Conservation (phyloP, 1,139 yeast species). For the Diutina pseudorugosa region DNA sequence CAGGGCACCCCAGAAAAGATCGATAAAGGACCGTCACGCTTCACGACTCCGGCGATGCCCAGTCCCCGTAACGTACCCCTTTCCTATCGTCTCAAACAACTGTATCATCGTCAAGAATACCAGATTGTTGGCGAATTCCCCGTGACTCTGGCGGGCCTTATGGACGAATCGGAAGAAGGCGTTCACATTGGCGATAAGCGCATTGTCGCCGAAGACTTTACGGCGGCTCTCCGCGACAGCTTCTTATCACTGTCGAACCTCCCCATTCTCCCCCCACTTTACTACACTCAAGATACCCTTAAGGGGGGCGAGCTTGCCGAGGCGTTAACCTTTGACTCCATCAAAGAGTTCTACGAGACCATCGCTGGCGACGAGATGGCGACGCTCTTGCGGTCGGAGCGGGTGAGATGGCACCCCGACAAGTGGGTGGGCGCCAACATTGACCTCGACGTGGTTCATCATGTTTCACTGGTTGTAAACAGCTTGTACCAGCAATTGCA, state of each 20-base stretch:
- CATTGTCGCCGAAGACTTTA: conserved; percentile 9
- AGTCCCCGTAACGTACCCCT: neutral
- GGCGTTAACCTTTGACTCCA: conserved; percentile 6
- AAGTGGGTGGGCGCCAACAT: conserved; percentile 21
- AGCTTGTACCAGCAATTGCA: neutral
- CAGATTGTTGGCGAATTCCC: conserved; percentile 25
- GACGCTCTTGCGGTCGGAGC: conserved; percentile 30
- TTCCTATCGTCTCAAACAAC: neutral
- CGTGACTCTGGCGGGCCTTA: conserved; percentile 24
- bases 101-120: conserved; percentile 9
- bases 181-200: conserved; percentile 30
- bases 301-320: neutral
- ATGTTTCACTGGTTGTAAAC: neutral
- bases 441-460: neutral
- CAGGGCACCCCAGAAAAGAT: neutral
- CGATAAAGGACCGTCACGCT: neutral
- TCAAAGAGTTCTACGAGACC: conserved; percentile 18
- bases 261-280: neutral
- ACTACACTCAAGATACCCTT: conserved; percentile 1
- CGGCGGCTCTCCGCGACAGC: neutral
- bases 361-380: conserved; percentile 7
- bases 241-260: neutral
- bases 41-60: neutral
- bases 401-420: conserved; percentile 66
- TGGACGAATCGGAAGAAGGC: conserved; percentile 22